Conservation (phyloP, 2,329 filamentous ascomycete species). For the Pseudogymnoascus sp. region DNA sequence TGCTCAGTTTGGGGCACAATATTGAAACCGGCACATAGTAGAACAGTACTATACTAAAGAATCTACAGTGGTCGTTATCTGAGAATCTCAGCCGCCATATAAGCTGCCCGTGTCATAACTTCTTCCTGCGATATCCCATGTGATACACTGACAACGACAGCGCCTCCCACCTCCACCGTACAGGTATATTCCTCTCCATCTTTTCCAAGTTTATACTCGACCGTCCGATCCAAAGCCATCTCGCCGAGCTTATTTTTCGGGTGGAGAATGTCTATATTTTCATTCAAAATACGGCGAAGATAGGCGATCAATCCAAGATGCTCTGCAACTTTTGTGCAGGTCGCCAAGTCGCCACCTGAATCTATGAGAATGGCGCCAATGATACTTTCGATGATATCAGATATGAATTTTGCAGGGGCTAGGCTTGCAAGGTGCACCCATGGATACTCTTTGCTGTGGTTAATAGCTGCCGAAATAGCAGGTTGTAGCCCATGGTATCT, state of each 20-base stretch:
- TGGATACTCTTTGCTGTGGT: constrained; percentile 52
- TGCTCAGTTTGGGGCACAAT: neutral
- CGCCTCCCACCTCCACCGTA: neutral
- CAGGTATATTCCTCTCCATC: constrained; percentile 10
- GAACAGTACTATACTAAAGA: neutral
- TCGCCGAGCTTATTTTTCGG: constrained; percentile 62
- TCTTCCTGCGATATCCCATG: constrained; percentile 42
- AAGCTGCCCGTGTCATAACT: constrained; percentile 48
- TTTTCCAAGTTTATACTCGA: constrained; percentile 44
- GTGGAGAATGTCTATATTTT: constrained; percentile 49
- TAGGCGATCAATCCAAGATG: constrained; percentile 57
- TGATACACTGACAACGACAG: constrained; percentile 18
- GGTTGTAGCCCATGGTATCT: constrained; percentile 12
- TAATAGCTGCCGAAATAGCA: constrained; percentile 35
- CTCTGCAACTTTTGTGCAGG: constrained; percentile 53
- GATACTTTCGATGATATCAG: constrained; percentile 73
- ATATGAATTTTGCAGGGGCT: constrained; percentile 66
- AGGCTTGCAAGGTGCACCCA: constrained; percentile 65
- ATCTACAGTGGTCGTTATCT: constrained; percentile 13
- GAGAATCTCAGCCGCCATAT: constrained; percentile 44
- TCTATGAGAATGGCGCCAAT: constrained; percentile 82
- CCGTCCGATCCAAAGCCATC: constrained; percentile 42
- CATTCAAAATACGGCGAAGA: constrained; percentile 52
- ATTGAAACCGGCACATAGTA: neutral
- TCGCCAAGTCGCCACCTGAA: constrained; percentile 53